Evolutionary conservation across 495 filamentous ascomycete genomes (phyloP).

Genomic region (Aspergillus bertholletiae): DNA sequence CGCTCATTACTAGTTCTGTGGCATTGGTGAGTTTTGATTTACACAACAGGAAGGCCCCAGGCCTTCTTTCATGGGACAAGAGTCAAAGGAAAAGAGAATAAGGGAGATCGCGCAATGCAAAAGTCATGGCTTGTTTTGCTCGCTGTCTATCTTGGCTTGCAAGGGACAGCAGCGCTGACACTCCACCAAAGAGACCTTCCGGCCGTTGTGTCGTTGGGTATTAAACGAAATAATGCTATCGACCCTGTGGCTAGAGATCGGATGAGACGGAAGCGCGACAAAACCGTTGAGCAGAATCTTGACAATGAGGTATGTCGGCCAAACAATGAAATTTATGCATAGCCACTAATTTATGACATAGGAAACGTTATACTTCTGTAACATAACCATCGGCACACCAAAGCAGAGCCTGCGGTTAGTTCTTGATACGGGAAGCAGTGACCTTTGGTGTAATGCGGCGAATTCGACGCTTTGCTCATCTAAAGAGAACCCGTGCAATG

Average conservation of each 20-base stretch:
- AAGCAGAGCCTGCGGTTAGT: constrained; percentile 60
- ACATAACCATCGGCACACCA: constrained; percentile 70
- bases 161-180: constrained; percentile 18
- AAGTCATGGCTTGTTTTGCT: background rate
- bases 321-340: background rate
- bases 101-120: background rate
- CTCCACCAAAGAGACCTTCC: constrained; percentile 32
- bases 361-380: constrained; percentile 64
- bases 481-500: constrained; percentile 44
- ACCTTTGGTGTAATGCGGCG: constrained; percentile 81
- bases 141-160: constrained; percentile 13
- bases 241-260: constrained; percentile 33
- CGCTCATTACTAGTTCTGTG: background rate
- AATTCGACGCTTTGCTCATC: constrained; percentile 56
- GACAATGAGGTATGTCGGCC: constrained; percentile 38
- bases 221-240: constrained; percentile 32
- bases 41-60: too few species aligned
- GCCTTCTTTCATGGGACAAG: too few species aligned
- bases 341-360: constrained; percentile 6
- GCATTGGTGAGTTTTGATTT: background rate
- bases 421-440: constrained; percentile 83
- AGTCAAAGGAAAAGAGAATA: background rate
- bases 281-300: constrained; percentile 30
- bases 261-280: constrained; percentile 30
- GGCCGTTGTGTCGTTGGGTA: constrained; percentile 35